Conservation (phyloP, 768 basidiomycete species). For the Tylopilus sp. region DNA sequence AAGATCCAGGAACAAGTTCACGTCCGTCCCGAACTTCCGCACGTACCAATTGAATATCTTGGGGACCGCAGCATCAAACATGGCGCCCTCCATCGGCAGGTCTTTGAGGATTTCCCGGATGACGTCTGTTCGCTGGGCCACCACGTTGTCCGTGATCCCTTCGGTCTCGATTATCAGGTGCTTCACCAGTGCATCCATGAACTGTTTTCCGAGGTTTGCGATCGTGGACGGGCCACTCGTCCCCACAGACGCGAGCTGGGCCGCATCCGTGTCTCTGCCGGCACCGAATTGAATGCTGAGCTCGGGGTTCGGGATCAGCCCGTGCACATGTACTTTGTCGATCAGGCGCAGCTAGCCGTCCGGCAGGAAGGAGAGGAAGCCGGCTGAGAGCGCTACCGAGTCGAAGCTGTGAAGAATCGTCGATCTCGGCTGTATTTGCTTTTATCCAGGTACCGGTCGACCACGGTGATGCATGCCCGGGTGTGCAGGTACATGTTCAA, state of each 20-base stretch:
- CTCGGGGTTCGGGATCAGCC: constrained; percentile 40
- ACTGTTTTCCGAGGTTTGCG: constrained; percentile 38
- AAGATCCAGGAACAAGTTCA: constrained; percentile 44
- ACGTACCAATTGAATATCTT: constrained; percentile 45
- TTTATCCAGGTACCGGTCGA: constrained; percentile 15
- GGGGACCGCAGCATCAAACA: constrained; percentile 47
- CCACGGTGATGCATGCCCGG: background rate
- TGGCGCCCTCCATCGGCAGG: constrained; percentile 41
- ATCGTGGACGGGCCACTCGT: constrained; percentile 25
- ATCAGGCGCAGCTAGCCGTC: constrained; percentile 42
- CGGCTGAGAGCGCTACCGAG: constrained; percentile 43
- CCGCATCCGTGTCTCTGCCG: constrained; percentile 39
- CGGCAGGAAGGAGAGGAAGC: constrained; percentile 44
- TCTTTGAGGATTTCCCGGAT: constrained; percentile 40
- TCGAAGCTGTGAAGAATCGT: constrained; percentile 32
- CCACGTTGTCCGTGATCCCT: constrained; percentile 46
- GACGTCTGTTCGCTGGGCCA: constrained; percentile 40
- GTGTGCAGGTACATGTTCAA: constrained; percentile 14
- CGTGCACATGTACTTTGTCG: constrained; percentile 37
- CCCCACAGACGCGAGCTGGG: constrained; percentile 38
- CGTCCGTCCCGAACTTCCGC: constrained; percentile 41
- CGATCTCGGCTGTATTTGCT: constrained; percentile 9
- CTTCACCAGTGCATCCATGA: constrained; percentile 41
- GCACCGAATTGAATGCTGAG: constrained; percentile 46
- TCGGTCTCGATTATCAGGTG: constrained; percentile 48